Evolutionary conservation across 2,329 filamentous ascomycete genomes (phyloP), one percentile per base, ranked within the genome.

Genomic region (Pezicula carpinea): DNA sequence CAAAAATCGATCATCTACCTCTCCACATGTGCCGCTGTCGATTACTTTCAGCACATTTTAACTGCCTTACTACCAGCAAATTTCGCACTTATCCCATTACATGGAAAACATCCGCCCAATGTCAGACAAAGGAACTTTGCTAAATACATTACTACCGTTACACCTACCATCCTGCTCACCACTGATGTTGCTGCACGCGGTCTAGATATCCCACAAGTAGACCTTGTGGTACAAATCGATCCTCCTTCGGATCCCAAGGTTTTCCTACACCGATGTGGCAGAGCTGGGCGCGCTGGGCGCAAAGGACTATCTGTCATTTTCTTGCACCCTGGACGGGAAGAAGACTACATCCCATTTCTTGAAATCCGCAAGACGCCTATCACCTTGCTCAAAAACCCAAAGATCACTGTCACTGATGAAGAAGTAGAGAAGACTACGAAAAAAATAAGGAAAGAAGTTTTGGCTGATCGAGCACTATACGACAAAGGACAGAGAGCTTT

Each of bases 401-500:
- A 64, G 2, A 69, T 91, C 23, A 59, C 64, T 0, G 67, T 85
- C n/a, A 74, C 77, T 0, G 76, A 81, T 1, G 71, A 73, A 0
- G 82, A 88, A n/a, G 86, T 82, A 0, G 65, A 69, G 1, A 62
- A 68, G 1, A 72, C 76, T 0, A 82, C 81, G 0, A 65, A 77
- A 8, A 74, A 69, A 39, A 85, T 95, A 47, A 79, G 88, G 21
- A 69, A 72, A 10, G 62, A 79, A 3, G 76, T 83, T 11, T 60
- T 63, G 33, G 57, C 67, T 7, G 78, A 81, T 52, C 69, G 75
- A 36, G 75, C 71, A 3, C 64, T 69, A 1, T 85, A 93, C 64
- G 90, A 96, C 64, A 93, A 95, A 60, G 90, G 87, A 1, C 89
- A 96, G 62, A 83, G 85, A 52, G 93, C 85, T 1, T 97, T 99